Base-by-base conservation (phyloP, 208 protist genomes). In the Leishmania lainsoni region DNA sequence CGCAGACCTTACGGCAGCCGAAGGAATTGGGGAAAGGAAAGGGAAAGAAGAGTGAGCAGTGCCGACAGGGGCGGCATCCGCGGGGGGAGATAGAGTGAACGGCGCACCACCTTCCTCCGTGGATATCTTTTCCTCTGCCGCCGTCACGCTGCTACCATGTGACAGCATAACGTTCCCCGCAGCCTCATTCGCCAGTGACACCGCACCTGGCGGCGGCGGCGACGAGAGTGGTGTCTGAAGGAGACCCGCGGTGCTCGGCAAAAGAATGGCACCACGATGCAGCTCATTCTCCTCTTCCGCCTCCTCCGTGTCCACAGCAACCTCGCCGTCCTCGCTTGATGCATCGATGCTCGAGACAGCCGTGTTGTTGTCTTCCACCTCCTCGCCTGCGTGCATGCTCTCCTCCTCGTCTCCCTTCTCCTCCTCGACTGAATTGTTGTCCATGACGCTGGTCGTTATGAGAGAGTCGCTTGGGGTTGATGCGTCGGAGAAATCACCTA, bases 401-500 rank as follows among this genome's bases (percentile, higher is more conserved):
- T 61, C 79, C 3, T 54, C 74, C 14, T 78, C 81, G 8, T 72
- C 69, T 5, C 66, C 81, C 0, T 63, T 61, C 4, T 80, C 76
- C 29, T 77, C 74, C 32, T 49, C 42, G 8, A 32, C 76, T 22
- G 22, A 22, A 49, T 59, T 54, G 49, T n/a, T 51, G 14, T 58
- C 45, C 1, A 45, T 45, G 22, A 72, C 10, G 59, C 48, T 71
- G 48, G 61, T 52, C 26, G 76, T 22, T 22, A 58, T 52, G 29
- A 52, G 49, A 14, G 45, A 56, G 5, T 79, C 76, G 32, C 63
- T 79, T n/a, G 76, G 45, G 26, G 59, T 56, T 14, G 76, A 69
- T 26, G 69, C 49, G 45, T 82, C 78, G 2, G 77, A 81, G 66
- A 81, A 81, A 70, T 79, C 82, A 5, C 82, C 82, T 35, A 86